These are phyloP conservation scores for Alternaria burnsii DNA, from an alignment of 2,329 filamentous ascomycete genomes.

Conservation along the genomic window DNA sequence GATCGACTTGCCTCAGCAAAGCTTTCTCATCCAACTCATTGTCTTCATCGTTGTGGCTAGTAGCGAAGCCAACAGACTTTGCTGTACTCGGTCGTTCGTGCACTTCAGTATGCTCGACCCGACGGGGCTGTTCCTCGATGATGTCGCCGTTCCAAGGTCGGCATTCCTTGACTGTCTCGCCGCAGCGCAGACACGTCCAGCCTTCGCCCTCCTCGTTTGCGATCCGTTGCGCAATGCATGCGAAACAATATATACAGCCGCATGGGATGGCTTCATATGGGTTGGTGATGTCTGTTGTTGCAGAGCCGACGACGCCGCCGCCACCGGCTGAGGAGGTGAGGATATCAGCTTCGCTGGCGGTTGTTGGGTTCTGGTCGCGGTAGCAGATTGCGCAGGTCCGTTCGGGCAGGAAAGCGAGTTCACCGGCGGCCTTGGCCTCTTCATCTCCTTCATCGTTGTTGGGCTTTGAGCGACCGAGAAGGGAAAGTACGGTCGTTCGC, in stretches of 20 bases:
- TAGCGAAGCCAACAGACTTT: slow-evolving; percentile 32
- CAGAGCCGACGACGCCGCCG: slow-evolving; percentile 83
- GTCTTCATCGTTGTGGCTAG: slow-evolving; percentile 8
- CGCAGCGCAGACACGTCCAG: slow-evolving; percentile 90
- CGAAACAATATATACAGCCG: slow-evolving; percentile 93
- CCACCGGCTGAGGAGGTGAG: slow-evolving; percentile 69
- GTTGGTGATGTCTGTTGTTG: slow-evolving; percentile 93
- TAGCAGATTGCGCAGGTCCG: slow-evolving; percentile 97
- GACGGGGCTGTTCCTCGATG: slow-evolving; percentile 60
- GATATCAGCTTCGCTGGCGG: slow-evolving; percentile 72
- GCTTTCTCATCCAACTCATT: slow-evolving; percentile 20
- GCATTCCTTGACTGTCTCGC: slow-evolving; percentile 82
- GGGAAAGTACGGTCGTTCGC: slow-evolving; percentile 63
- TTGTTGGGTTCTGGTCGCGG: slow-evolving; percentile 83
- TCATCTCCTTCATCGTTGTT: slow-evolving; percentile 59
- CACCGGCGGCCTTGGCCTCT: slow-evolving; percentile 64
- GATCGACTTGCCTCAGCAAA: slow-evolving; percentile 41
- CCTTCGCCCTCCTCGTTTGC: slow-evolving; percentile 94
- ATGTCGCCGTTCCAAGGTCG: slow-evolving; percentile 93
- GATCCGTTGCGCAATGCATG: slow-evolving; percentile 88
- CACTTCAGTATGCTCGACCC: neutral
- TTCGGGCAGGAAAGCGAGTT: slow-evolving; percentile 86
- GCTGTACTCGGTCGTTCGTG: slow-evolving; percentile 13
- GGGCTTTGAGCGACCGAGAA: slow-evolving; percentile 56
- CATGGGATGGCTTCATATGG: slow-evolving; percentile 92